Conservation (phyloP, 2,329 filamentous ascomycete species). For the Colletotrichum echinochloae region DNA sequence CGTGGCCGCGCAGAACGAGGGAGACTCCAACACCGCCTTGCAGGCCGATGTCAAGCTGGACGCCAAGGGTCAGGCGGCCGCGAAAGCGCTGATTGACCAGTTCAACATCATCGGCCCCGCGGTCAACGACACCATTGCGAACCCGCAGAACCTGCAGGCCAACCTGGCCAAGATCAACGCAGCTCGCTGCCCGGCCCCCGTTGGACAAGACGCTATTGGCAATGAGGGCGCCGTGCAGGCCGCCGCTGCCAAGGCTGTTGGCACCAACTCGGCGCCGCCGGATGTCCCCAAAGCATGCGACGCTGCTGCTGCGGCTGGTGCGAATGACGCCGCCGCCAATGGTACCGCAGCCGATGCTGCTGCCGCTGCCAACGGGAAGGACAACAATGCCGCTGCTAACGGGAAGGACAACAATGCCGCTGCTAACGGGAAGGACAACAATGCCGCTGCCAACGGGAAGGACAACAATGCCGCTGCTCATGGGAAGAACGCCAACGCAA, state of each 20-base stretch:
- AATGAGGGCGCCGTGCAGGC: constrained; percentile 1
- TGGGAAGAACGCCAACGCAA: too few species aligned
- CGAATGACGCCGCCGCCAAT: neutral
- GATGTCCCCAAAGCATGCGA: neutral
- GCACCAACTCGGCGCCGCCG: neutral
- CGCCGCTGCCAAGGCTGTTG: neutral
- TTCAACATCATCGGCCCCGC: constrained; percentile 4
- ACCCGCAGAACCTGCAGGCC: neutral
- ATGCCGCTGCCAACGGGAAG: too few species aligned
- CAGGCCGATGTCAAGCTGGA: neutral
- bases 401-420: too few species aligned
- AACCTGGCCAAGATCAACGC: constrained; percentile 1
- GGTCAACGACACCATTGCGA: neutral
- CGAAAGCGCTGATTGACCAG: neutral
- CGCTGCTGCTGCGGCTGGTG: neutral
- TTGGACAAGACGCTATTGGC: neutral
- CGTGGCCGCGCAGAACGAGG: neutral
- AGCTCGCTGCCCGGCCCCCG: constrained; percentile 1
- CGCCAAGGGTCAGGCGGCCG: neutral
- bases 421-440: too few species aligned
- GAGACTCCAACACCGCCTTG: neutral
- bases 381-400: too few species aligned
- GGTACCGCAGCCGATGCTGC: neutral
- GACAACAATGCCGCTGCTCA: too few species aligned
- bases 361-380: too few species aligned